Base-by-base conservation (phyloP, 352 stramenopile species). In the Thalassiosira hispida region DNA sequence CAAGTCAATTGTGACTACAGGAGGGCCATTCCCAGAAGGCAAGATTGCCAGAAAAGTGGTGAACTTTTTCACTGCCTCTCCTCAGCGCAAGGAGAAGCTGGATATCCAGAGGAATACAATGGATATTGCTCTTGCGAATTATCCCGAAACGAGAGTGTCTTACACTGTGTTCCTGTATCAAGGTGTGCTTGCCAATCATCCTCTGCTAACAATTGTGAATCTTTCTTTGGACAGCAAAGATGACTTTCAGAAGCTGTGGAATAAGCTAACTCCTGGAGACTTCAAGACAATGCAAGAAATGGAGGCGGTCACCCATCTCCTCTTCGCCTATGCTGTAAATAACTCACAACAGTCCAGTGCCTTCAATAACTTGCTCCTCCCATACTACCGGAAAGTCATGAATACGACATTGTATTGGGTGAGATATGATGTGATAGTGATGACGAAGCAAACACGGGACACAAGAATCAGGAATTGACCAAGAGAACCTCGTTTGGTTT, bases 241-340 rank as follows among this genome's bases (percentile, higher is more conserved):
- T 14, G 27, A 11, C 14, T 49, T 42, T 64, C 12, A 29, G n/a
- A 61, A 31, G n/a, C 3, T 61, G 55, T 27, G 27, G 25, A 57
- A 20, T 2, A 57, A 38, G 31, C 31, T 38, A 38, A 9, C 31
- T 25, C 7, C 46, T 11, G 27, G n/a, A 29, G 55, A 64, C 35
- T 64, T 22, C 8, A 55, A 52, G 27, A 25, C 38, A 16, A 38
- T 67, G 1, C 59, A 67, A 35, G 59, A 67, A 33, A 67, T 67
- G 16, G 59, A 67, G 35, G 59, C 59, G 4, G 22, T 67, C 5
- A 18, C 22, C 23, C 7, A n/a, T n/a, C 1, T 29, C 14, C 3
- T 67, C 1, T 16, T 35, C 27, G 22, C 29, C 5, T 67, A 67
- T 52, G 27, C 59, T 35, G 18, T 67, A n/a, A 29, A 2, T 27